A percentile compares a stretch with the other conserved stretches of the same genome.
Conservation (phyloP, 1,284 basidiomycete species). For the Porogramme epimiltina region DNA sequence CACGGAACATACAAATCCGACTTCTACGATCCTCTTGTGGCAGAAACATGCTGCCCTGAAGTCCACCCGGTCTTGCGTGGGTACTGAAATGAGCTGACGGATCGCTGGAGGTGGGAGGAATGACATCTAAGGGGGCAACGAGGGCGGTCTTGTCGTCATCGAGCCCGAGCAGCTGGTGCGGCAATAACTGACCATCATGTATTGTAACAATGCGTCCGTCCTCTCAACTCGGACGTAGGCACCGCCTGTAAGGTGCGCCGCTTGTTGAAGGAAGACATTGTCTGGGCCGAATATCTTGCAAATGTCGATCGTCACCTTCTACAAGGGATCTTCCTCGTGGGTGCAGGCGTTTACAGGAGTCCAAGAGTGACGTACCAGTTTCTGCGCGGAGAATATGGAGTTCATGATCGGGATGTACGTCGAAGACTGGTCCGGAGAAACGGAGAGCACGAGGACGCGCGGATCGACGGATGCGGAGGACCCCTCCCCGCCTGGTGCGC, state of each 20-base stretch:
- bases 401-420: slow-evolving; percentile 99
- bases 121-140: slow-evolving; percentile 86
- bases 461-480: slow-evolving; percentile 63
- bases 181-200: slow-evolving; percentile 82
- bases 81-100: slow-evolving; percentile 79
- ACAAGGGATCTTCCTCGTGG: not conserved
- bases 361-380: slow-evolving; percentile 56
- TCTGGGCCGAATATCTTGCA: slow-evolving; percentile 91
- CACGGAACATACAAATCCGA: slow-evolving; percentile 97
- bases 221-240: slow-evolving; percentile 87
- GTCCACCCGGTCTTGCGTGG: slow-evolving; percentile 93
- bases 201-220: slow-evolving; percentile 84
- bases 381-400: slow-evolving; percentile 98
- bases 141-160: too few relatives aligned
- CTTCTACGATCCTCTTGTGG: slow-evolving; percentile 94
- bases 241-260: slow-evolving; percentile 92
- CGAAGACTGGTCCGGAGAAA: slow-evolving; percentile 85
- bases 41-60: slow-evolving; percentile 99
- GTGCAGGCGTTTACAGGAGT: not conserved
- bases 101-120: slow-evolving; percentile 87
- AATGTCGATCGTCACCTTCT: slow-evolving; percentile 97
- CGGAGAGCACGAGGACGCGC: slow-evolving; percentile 89
- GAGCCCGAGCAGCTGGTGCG: not conserved
- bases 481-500: slow-evolving; percentile 38
- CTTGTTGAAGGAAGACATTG: slow-evolving; percentile 97